These are phyloP conservation scores for Paramecium caudatum DNA, from an alignment of 73 alveolate genomes.

Conservation along the genomic window DNA sequence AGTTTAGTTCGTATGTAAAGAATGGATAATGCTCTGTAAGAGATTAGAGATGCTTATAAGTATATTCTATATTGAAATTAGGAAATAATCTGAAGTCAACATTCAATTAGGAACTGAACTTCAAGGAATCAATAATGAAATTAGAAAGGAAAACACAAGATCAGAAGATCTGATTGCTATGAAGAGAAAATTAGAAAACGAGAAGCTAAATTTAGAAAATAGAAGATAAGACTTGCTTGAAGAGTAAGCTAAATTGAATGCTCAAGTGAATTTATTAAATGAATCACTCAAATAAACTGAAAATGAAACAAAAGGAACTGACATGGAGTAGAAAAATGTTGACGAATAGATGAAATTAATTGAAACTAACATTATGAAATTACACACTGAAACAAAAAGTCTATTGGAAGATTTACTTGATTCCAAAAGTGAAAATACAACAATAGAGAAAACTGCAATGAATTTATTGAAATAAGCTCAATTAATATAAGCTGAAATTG, in stretches of 20 bases:
- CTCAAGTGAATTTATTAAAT: conserved; percentile 87
- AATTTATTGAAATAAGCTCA: conserved; percentile 91
- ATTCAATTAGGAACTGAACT: conserved; percentile 76
- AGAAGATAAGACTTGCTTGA: conserved; percentile 86
- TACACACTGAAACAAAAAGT: conserved; percentile 94
- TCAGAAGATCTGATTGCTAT: conserved; percentile 93
- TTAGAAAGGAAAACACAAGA: conserved; percentile 89
- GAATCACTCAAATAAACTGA: conserved; percentile 92
- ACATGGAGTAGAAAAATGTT: conserved; percentile 89
- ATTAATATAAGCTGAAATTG: conserved; percentile 85
- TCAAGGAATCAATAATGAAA: conserved; percentile 83
- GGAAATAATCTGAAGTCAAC: conserved; percentile 81
- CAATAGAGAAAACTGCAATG: conserved; percentile 95
- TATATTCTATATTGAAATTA: conserved; percentile 72
- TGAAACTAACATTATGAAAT: conserved; percentile 94
- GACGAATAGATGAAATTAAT: conserved; percentile 91
- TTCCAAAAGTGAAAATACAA: conserved; percentile 93
- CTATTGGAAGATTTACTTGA: conserved; percentile 94
- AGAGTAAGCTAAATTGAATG: conserved; percentile 89
- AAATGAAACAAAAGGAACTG: conserved; percentile 89
- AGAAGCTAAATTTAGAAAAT: conserved; percentile 82
- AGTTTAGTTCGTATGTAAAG: conserved; percentile 85
- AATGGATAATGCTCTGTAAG: conserved; percentile 86
- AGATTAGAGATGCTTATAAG: conserved; percentile 83
- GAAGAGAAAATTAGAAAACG: conserved; percentile 86